Base-by-base conservation (phyloP, 2,329 filamentous ascomycete species). In the Diplocarpon rosae region DNA sequence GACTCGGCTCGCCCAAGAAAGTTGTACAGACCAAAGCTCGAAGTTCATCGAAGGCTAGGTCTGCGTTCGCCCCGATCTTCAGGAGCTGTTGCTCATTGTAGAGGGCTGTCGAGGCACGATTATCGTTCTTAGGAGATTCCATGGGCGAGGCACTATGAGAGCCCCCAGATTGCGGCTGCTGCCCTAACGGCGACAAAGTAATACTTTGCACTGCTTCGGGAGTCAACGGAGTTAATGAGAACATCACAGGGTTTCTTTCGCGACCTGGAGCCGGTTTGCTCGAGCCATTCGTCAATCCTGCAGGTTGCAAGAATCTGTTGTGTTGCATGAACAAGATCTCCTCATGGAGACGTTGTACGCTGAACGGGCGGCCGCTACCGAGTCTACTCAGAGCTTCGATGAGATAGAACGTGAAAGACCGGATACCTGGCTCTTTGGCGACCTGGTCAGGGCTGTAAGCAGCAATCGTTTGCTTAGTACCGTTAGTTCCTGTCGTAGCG, bases 1-100 rank as follows among this genome's bases (percentile, higher is more conserved):
- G 69, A 52, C 74, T 80, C 2, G 76, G 74, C 52, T 81, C 77
- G 24, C 77, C 77, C 24, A 80, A 74, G 56, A 80, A 81, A 0
- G 77, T 81, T 0, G 78, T 82, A 58, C 78, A 81, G 1, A 80
- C 77, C 10, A 82, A 63, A n/a, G 80, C 73, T 50, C 78, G 69
- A 8, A 71, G 67, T 53, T 81, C 76, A 28, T 80, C 76, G 53
- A 82, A 79, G 9, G 70, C 72, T 15, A 81, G 63, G 51, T 77
- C 73, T 5, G 70, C 49, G 43, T 52, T 57, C 14, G 58, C 49
- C 39, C 54, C 55, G 29, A 56, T 50, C 40, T 57, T 59, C 13
- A 59, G 44, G 13, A 50, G 46, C 38, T 54, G 55, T 29, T 50
- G 45, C 28, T 51, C 43, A 17, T 57, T 52, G 9, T 52, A 47